Evolutionary conservation across 148 eudicot genomes (phyloP), one percentile per base, ranked within the genome.

Genomic region (Chenopodium suecicum): DNA sequence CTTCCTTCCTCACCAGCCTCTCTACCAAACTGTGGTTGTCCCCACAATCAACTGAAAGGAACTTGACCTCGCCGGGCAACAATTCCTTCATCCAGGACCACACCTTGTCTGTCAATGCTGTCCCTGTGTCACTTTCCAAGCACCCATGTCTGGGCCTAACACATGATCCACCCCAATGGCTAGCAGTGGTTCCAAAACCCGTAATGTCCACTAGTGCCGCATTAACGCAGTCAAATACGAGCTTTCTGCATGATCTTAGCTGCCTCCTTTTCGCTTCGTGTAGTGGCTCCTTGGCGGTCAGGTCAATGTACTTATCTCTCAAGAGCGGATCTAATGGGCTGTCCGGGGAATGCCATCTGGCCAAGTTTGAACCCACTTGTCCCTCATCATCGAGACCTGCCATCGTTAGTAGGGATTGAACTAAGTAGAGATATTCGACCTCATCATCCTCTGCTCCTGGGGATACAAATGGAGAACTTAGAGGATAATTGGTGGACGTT

Each of bases 211-310:
- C 69, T 14, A 96, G 82, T 8, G 88, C 90, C 48, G 86, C 86
- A 69, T 96, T 96, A 13, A 94, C 98, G 78, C 92, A 90, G 86
- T 96, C 99, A 50, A 96, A 96, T 23, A 96, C 90, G 0, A 96
- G 97, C 77, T 91, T 90, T 62, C 86, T 78, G 31, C 79, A 90
- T 25, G 98, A 89, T 77, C 94, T 88, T 62, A 88, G 79, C 68
- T 87, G 90, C 86, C 93, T 89, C 41, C 87, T 89, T 83, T 81
- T 92, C 1, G 91, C 92, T 82, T 91, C 94, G 19, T 88, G 88
- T 12, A 84, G 66, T 11, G 80, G 90, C 62, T 90, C 93, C 78
- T 87, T 90, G 64, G 84, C 81, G 0, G 85, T 83, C 25, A 86
- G 63, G 81, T 90, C 91, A 1, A 90, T 60, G 81, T 87, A 94